phyloP scores from a whole-genome alignment of 495 filamentous ascomycete genomes.

The Penicillium longicatenatum region DNA sequence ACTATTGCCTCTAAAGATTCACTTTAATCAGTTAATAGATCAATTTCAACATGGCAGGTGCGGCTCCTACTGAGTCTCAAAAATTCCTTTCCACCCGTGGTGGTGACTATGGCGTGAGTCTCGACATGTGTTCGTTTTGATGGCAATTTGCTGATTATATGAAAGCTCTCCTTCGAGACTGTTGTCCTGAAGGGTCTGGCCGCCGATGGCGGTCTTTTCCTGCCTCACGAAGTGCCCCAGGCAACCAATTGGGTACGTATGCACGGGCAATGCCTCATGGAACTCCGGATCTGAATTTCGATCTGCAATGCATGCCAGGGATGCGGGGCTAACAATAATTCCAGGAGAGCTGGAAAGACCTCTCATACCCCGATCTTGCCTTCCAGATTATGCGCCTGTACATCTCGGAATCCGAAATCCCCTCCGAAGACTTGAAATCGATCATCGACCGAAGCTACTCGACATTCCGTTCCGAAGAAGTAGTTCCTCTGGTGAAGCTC shows the following conservation, averaged over 20 bases:
- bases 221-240: slow-evolving; percentile 11
- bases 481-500: slow-evolving; percentile 72
- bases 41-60: neutral
- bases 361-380: slow-evolving; percentile 74
- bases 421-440: slow-evolving; percentile 70
- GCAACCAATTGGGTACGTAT: slow-evolving; percentile 28
- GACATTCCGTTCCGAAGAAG: slow-evolving; percentile 76
- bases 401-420: slow-evolving; percentile 82
- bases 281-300: neutral
- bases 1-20: neutral
- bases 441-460: slow-evolving; percentile 82
- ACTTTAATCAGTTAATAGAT: neutral
- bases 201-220: slow-evolving; percentile 68
- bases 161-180: slow-evolving; percentile 83
- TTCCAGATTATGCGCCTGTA: slow-evolving; percentile 60
- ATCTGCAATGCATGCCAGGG: slow-evolving; percentile 59
- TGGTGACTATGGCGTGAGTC: slow-evolving; percentile 72
- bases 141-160: slow-evolving; percentile 10
- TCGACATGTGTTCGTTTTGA: slow-evolving; percentile 3
- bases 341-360: slow-evolving; percentile 63
- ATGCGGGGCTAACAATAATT: slow-evolving; percentile 60
- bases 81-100: slow-evolving; percentile 80
- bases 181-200: slow-evolving; percentile 92
- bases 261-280: neutral
- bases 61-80: slow-evolving; percentile 55